phyloP scores from a whole-genome alignment of 169 alveolate genomes.

The Babesia ovis region DNA sequence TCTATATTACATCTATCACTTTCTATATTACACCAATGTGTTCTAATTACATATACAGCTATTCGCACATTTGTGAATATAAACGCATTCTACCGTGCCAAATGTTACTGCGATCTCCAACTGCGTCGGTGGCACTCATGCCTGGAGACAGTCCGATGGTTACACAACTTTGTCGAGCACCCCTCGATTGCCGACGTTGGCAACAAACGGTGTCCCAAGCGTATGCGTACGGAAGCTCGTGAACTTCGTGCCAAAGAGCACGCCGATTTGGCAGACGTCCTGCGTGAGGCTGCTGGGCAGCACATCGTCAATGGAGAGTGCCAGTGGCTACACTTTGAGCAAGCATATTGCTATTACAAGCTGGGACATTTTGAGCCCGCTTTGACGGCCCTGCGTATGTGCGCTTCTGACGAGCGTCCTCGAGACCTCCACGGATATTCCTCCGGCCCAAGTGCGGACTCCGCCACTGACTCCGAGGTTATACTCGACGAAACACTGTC shows the following conservation, averaged over 20 bases:
- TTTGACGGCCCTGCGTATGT: slow-evolving; percentile 34
- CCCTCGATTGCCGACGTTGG: slow-evolving; percentile 13
- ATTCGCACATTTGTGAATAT: slow-evolving; percentile 23
- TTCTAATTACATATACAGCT: slow-evolving; percentile 18
- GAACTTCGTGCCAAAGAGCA: slow-evolving; percentile 17
- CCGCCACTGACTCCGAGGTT: background rate
- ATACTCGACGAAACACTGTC: background rate
- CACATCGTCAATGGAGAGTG: slow-evolving; percentile 53
- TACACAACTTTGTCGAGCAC: slow-evolving; percentile 45
- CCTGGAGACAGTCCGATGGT: slow-evolving; percentile 63
- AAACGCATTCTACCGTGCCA: slow-evolving; percentile 56
- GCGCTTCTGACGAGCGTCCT: slow-evolving; percentile 39
- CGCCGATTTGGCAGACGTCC: slow-evolving; percentile 3
- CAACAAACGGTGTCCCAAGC: slow-evolving; percentile 40
- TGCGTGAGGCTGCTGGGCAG: slow-evolving; percentile 29
- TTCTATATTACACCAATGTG: no score
- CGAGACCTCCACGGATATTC: slow-evolving; percentile 15
- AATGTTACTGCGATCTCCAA: slow-evolving; percentile 60
- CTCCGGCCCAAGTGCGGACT: background rate
- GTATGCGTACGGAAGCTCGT: slow-evolving; percentile 20
- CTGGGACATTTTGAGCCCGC: slow-evolving; percentile 52
- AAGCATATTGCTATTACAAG: slow-evolving; percentile 53
- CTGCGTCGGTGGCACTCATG: slow-evolving; percentile 62
- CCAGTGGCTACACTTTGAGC: slow-evolving; percentile 68
- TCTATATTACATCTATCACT: no score